Percentiles rank a stretch among this genome's conserved stretches.
phyloP scores from a whole-genome alignment of 2,329 filamentous ascomycete species.

The Corinectria fuckeliana region DNA sequence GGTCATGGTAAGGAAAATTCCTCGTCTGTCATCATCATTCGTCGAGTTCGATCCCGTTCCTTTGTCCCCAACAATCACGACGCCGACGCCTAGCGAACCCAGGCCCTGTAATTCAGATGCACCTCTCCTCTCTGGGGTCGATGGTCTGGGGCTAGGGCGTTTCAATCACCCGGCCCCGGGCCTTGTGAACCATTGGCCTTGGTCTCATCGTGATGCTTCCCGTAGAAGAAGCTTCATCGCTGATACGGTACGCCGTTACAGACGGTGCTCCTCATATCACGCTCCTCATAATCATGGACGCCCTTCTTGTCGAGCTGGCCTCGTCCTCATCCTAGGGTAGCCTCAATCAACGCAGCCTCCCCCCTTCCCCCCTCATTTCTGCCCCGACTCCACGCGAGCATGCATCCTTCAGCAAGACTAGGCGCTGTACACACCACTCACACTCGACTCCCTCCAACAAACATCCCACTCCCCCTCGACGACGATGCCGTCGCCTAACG shows the following conservation, averaged over 20 bases:
- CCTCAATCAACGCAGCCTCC: constrained; percentile 18
- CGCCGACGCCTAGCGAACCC: constrained; percentile 8
- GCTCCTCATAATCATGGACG: not conserved
- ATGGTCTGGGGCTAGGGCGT: constrained; percentile 29
- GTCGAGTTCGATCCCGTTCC: too few species aligned
- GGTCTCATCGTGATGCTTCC: too few species aligned
- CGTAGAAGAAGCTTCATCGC: too few species aligned
- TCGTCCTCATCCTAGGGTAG: constrained; percentile 11
- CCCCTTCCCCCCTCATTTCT: constrained; percentile 23
- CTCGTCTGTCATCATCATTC: too few species aligned
- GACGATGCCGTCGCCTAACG: not conserved
- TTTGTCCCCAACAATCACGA: constrained; percentile 1
- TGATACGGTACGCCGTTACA: too few species aligned
- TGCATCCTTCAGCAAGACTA: constrained; percentile 15
- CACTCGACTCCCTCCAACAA: constrained; percentile 9
- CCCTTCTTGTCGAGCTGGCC: not conserved
- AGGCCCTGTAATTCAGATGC: constrained; percentile 20
- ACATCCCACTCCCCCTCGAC: constrained; percentile 16
- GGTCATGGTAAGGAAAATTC: not conserved
- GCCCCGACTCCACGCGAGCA: constrained; percentile 28
- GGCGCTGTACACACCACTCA: constrained; percentile 15
- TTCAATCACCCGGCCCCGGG: constrained; percentile 24
- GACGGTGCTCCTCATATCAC: not conserved
- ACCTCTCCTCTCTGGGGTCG: constrained; percentile 25
- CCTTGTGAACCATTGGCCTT: constrained; percentile 13